A percentile compares a stretch with the other conserved stretches of the same genome.
These are phyloP conservation scores for Cryptosporidium sp. DNA, from an alignment of 169 alveolate genomes.

Conservation along the genomic window DNA sequence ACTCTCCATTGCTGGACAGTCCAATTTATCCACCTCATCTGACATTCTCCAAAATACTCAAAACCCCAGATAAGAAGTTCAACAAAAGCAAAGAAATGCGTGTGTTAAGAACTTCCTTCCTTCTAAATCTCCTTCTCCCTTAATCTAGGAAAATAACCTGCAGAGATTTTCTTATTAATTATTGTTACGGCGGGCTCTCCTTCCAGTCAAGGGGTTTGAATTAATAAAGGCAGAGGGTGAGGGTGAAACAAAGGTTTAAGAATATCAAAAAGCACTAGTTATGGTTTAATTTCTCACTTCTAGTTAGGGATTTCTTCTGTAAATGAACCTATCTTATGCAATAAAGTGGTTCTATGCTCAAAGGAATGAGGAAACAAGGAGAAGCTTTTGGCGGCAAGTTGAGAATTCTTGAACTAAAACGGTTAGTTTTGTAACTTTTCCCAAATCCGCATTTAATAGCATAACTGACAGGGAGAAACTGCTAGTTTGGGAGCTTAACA, in stretches of 20 bases:
- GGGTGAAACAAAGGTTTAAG: background rate
- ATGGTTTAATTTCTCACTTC: background rate
- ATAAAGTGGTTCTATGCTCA: too few relatives aligned
- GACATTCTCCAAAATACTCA: background rate
- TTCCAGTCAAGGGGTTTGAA: background rate
- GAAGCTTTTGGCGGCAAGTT: too few relatives aligned
- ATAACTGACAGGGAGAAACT: too few relatives aligned
- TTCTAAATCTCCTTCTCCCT: background rate
- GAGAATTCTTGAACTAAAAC: too few relatives aligned
- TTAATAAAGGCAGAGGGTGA: too few relatives aligned
- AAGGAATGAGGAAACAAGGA: background rate
- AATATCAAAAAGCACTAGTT: too few relatives aligned
- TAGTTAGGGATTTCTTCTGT: too few relatives aligned
- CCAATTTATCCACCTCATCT: background rate
- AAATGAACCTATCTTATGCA: background rate
- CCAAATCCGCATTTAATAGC: background rate
- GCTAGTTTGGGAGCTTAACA: background rate
- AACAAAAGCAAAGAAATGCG: background rate
- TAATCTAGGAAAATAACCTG: background rate
- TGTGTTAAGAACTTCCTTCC: background rate
- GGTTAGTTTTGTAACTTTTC: too few relatives aligned
- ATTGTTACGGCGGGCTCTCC: background rate
- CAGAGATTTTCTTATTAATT: background rate
- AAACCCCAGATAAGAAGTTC: background rate
- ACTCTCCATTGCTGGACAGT: background rate